Percentiles rank a stretch among this genome's conserved stretches.
Conservation (phyloP, 75 land plant genomes). For the Sequoia sempervirens region DNA sequence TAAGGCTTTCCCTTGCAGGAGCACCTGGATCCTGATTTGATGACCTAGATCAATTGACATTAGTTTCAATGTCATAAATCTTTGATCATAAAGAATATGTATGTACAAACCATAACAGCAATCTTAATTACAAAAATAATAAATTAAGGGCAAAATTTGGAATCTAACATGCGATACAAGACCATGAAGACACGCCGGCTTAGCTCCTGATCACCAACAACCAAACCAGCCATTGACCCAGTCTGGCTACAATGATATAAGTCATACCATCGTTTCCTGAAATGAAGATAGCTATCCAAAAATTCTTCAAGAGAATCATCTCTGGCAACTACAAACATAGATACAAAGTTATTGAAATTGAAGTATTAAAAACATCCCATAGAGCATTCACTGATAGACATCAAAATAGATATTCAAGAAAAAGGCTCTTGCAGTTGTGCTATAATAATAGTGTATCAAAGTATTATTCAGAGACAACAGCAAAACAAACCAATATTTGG, state of each 20-base stretch:
- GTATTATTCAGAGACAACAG: not conserved
- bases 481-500: constrained; percentile 3
- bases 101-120: not conserved
- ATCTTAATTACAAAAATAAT: not conserved
- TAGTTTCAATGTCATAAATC: not conserved
- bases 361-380: not conserved
- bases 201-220: constrained; percentile 87
- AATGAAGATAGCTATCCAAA: constrained; percentile 87
- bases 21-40: constrained; percentile 73
- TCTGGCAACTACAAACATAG: constrained; percentile 55
- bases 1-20: constrained; percentile 51
- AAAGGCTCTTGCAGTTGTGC: too few species aligned
- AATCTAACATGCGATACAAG: constrained; percentile 75
- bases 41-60: constrained; percentile 41
- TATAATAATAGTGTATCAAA: too few species aligned
- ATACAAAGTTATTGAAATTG: constrained; percentile 1
- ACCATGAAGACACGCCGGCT: constrained; percentile 87
- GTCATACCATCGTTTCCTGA: constrained; percentile 91
- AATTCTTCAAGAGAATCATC: constrained; percentile 67
- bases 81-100: not conserved
- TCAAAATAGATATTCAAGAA: not conserved
- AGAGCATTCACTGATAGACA: not conserved
- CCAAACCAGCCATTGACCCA: constrained; percentile 63
- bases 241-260: constrained; percentile 46
- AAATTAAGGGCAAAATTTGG: not conserved